These are phyloP conservation scores for Rubroboletus satanas DNA, from an alignment of 768 basidiomycete species.

Conservation along the genomic window DNA sequence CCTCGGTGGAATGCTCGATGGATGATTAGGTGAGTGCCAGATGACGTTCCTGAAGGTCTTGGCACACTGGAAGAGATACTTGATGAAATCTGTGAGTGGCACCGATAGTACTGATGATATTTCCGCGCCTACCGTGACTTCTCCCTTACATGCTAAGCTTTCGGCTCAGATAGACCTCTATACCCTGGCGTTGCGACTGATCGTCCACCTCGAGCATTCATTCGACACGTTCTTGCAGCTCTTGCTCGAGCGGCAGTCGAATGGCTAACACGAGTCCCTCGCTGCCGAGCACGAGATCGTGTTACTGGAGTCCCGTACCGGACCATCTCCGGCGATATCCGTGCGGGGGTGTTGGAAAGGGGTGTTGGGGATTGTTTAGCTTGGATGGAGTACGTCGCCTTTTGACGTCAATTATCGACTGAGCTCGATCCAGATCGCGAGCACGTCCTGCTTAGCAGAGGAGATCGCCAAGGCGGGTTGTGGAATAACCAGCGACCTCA, in stretches of 20 bases:
- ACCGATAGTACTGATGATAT: neutral
- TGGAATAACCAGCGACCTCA: no score
- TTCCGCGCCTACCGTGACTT: neutral
- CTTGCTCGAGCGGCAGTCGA: neutral
- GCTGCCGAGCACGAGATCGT: constrained; percentile 2
- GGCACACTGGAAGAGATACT: constrained; percentile 8
- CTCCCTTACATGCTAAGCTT: neutral
- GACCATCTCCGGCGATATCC: neutral
- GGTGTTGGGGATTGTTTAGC: neutral
- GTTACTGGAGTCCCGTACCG: neutral
- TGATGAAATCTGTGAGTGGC: no score
- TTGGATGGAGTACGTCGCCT: neutral
- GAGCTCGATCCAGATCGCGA: no score
- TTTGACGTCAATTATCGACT: neutral
- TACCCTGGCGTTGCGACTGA: neutral
- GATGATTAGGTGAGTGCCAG: constrained; percentile 16
- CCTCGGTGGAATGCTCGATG: constrained; percentile 10
- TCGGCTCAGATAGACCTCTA: neutral
- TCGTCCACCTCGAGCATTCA: neutral
- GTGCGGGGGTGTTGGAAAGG: neutral
- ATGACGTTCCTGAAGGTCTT: constrained; percentile 13
- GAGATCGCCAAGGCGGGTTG: no score
- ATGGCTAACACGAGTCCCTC: neutral
- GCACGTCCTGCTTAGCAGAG: no score
- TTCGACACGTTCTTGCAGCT: neutral